Base-by-base conservation (phyloP, 805 yeast genomes). In the Candida cerambycidarum region DNA sequence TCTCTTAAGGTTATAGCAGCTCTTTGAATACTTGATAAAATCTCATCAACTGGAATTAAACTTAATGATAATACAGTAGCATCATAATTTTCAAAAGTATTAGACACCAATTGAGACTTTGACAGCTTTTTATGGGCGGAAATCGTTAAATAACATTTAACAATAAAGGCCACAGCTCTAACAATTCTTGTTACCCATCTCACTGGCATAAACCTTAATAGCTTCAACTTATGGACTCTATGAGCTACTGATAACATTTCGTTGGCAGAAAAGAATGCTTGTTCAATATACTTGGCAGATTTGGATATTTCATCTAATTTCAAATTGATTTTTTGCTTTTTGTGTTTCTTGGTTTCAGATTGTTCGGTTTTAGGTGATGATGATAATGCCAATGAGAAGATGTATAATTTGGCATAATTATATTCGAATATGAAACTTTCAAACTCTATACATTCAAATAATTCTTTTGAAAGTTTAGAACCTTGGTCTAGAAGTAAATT, bases 151-250 rank as follows among this genome's bases (percentile, higher is more conserved):
- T 87, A 81, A 56, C 95, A 86, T 62, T 90, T 92, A 11, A 92
- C 93, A 41, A 92, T 76, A 58, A 89, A 90, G 2, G 96, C 93
- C 10, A 89, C 89, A 0, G 97, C 87, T 53, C 92, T 79, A 15
- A 90, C 89, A 19, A 89, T 80, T 40, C 96, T 73, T 0, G 87
- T 84, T 5, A 85, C 82, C 96, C 97, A 89, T 48, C 96, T 70
- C n/a, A 89, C 89, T 1, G 98, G 97, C 82, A 89, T 88, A 56
- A 75, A 84, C 44, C 80, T 71, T 41, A 89, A 65, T 70, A 83
- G 65, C 45, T 76, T 78, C 45, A 84, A 63, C 47, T 72, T 72
- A 53, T 83, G 87, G 5, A 89, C 80, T 30, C 93, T 65, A 43
- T 78, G 79, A 3, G 90, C 85, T 4, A 85, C 83, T 17, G 76